Evolutionary conservation across 2,329 filamentous ascomycete genomes (phyloP).

Genomic region (Bipolaris zeicola): DNA sequence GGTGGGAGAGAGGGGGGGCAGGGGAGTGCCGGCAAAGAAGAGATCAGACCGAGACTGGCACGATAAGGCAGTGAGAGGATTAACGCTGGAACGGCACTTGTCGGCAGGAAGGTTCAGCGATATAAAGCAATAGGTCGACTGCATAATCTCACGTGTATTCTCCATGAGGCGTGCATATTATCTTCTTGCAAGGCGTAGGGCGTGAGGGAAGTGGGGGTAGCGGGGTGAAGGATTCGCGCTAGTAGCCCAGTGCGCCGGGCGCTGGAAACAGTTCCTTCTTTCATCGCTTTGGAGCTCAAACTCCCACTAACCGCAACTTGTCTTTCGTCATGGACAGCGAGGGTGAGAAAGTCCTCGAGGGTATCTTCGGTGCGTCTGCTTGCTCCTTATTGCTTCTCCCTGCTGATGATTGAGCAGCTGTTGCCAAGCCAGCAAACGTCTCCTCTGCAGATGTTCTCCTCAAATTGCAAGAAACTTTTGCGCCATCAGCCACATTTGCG

Average conservation of each 20-base stretch:
- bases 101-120: neutral
- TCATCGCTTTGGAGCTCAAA: neutral
- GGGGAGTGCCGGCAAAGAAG: neutral
- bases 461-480: conserved; percentile 31
- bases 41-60: conserved; percentile 6
- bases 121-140: neutral
- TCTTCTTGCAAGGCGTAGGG: conserved; percentile 12
- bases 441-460: conserved; percentile 33
- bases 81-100: neutral
- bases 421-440: conserved; percentile 30
- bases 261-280: conserved; percentile 3
- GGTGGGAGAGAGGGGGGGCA: neutral
- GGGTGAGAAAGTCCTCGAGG: conserved; percentile 21
- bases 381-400: too few relatives aligned
- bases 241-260: conserved; percentile 3
- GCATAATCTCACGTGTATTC: neutral
- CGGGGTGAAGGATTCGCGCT: conserved; percentile 1
- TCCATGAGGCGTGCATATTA: neutral
- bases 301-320: conserved; percentile 1
- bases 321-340: conserved; percentile 4
- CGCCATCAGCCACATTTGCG: conserved; percentile 23
- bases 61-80: neutral
- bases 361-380: conserved; percentile 27
- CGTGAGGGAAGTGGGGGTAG: conserved; percentile 1
- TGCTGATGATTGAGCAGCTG: conserved; percentile 17